Evolutionary conservation across 352 stramenopile species (phyloP), one percentile per base, ranked within the genome.

Genomic region (Globisporangium cederbergense): DNA sequence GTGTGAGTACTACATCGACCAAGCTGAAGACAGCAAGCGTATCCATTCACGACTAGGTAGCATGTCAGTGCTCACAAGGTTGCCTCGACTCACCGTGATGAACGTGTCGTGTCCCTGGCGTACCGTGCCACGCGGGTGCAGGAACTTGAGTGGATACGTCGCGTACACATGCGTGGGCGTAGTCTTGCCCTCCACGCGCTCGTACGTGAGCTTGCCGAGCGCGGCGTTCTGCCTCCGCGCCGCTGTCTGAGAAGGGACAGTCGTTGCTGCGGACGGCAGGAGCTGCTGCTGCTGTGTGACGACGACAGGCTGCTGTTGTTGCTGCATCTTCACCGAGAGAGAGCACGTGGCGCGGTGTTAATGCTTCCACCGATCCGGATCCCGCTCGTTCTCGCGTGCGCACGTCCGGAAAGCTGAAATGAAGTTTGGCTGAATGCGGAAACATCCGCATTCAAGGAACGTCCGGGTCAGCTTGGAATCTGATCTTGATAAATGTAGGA

Each of bases 131-230:
- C 75, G 78, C 47, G 87, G 87, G 42, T 93, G 87, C 30, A 96
- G 75, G 68, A 96, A 96, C 68, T 96, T 96, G 68, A 96, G 72
- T 57, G 87, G 87, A 47, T 96, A 96, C 63, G 83, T 89, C 53
- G 83, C 87, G 68, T 86, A 94, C 61, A 88, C 85, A 62, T 87
- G 75, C 20, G 87, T 96, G 25, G 81, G 71, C 5, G 75, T 64
- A 6, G 87, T 96, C 43, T 66, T 62, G 25, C 80, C 80, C 25
- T 80, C 74, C 45, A 91, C 85, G n/a, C 83, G 52, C 62, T 90
- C 76, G 67, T 93, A 93, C 42, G 79, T 83, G 56, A 93, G 76
- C 68, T 79, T 79, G 18, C 83, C 83, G 0, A 36, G 53, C 58
- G 66, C 69, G n/a, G 61, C 57, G 45, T 60, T 68, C 2, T 68